Evolutionary conservation across 2,329 filamentous ascomycete species (phyloP).

Genomic region (Pseudocercospora pini-densiflorae): DNA sequence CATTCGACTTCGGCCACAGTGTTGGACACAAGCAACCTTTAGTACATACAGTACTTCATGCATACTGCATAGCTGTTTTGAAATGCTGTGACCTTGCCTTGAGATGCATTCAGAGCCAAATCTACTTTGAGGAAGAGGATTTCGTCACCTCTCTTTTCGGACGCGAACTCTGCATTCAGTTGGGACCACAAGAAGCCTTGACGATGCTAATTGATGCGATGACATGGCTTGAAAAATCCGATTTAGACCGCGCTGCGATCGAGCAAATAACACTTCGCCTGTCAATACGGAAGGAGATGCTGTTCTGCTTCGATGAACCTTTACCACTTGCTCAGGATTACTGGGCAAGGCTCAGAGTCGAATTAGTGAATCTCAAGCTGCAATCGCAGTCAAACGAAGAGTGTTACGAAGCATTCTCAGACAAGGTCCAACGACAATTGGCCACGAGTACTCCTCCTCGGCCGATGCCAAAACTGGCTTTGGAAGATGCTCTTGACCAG

Average conservation of each 20-base stretch:
- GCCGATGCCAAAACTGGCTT: conserved; percentile 79
- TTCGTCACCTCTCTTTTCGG: conserved; percentile 93
- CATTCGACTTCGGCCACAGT: conserved; percentile 40
- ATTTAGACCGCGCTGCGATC: conserved; percentile 1
- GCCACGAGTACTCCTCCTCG: conserved; percentile 93
- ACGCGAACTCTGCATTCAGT: conserved; percentile 70
- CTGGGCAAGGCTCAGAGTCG: neutral
- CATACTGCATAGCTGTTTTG: conserved; percentile 83
- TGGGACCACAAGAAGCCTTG: conserved; percentile 63
- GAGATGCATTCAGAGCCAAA: conserved; percentile 75
- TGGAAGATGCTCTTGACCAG: conserved; percentile 71
- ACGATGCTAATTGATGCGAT: conserved; percentile 60
- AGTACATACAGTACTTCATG: conserved; percentile 69
- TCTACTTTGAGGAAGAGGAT: conserved; percentile 98
- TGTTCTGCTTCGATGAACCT: conserved; percentile 5
- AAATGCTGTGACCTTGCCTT: conserved; percentile 84
- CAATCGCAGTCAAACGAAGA: neutral
- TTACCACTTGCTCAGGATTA: neutral
- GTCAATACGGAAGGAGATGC: conserved; percentile 5
- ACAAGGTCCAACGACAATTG: conserved; percentile 86
- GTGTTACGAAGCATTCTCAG: conserved; percentile 73
- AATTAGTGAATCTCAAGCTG: neutral
- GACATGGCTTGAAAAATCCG: conserved; percentile 48
- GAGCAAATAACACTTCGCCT: neutral
- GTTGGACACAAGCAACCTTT: conserved; percentile 45